Evolutionary conservation across 2,329 filamentous ascomycete species (phyloP).

Genomic region (Arthrobotrys entomopaga): DNA sequence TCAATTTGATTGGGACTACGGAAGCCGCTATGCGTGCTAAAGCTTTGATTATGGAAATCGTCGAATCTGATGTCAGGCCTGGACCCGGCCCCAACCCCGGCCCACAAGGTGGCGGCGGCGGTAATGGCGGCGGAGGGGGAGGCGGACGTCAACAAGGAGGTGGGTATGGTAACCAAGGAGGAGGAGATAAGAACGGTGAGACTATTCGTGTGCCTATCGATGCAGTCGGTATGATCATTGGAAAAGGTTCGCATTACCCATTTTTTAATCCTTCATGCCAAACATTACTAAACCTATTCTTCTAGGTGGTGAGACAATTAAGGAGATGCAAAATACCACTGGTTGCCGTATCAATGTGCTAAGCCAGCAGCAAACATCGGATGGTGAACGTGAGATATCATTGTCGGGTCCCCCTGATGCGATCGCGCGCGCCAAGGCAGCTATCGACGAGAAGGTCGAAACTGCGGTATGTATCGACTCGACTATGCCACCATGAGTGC

Average conservation of each 20-base stretch:
- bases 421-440: slow-evolving; percentile 81
- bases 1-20: slow-evolving; percentile 85
- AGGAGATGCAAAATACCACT: slow-evolving; percentile 87
- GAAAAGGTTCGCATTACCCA: slow-evolving; percentile 72
- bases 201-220: slow-evolving; percentile 87
- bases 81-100: slow-evolving; percentile 61
- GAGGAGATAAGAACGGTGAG: slow-evolving; percentile 78
- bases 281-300: slow-evolving; percentile 5
- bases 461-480: slow-evolving; percentile 74
- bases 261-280: background rate
- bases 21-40: slow-evolving; percentile 81
- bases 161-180: slow-evolving; percentile 55
- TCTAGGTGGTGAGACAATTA: slow-evolving; percentile 84
- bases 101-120: slow-evolving; percentile 59
- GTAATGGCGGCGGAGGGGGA: slow-evolving; percentile 61
- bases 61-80: slow-evolving; percentile 82
- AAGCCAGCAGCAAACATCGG: slow-evolving; percentile 75
- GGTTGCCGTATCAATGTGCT: slow-evolving; percentile 96
- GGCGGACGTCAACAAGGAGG: slow-evolving; percentile 61
- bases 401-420: slow-evolving; percentile 80
- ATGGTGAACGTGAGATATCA: slow-evolving; percentile 85
- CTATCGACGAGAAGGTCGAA: slow-evolving; percentile 92
- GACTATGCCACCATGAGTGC: background rate
- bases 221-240: slow-evolving; percentile 95
- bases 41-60: slow-evolving; percentile 90